Percentiles rank a stretch among this genome's conserved stretches.
Evolutionary conservation across 1,284 basidiomycete species (phyloP).

Genomic region (Ustilago curta): DNA sequence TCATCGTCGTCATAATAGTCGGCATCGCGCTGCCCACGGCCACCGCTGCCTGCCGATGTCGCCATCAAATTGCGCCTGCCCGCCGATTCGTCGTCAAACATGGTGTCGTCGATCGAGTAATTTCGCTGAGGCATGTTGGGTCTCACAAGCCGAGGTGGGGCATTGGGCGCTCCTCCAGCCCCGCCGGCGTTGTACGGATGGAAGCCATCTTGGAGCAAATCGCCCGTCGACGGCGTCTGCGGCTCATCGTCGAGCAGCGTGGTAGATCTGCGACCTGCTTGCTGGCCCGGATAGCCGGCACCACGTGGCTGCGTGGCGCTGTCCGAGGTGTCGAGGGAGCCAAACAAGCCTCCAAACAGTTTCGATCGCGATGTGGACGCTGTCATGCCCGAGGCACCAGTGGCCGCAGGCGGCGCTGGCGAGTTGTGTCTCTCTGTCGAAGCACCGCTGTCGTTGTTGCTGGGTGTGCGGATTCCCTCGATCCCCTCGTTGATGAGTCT

Average conservation of each 20-base stretch:
- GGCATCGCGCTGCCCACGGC: constrained; percentile 16
- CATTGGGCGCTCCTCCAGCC: constrained; percentile 39
- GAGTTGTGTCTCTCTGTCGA: constrained; percentile 47
- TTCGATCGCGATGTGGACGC: constrained; percentile 44
- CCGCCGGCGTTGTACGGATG: constrained; percentile 22
- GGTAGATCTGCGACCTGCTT: constrained; percentile 15
- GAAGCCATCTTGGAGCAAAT: constrained; percentile 43
- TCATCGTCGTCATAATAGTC: constrained; percentile 33
- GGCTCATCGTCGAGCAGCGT: constrained; percentile 42
- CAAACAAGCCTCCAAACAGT: constrained; percentile 48
- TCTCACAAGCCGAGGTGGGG: constrained; percentile 38
- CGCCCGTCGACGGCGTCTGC: constrained; percentile 46
- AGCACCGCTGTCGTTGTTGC: constrained; percentile 43
- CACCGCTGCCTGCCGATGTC: constrained; percentile 3
- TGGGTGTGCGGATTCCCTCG: constrained; percentile 60
- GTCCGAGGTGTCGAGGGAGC: constrained; percentile 36
- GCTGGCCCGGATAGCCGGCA: constrained; percentile 26
- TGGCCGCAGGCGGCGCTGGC: constrained; percentile 14
- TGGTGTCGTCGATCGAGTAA: constrained; percentile 51
- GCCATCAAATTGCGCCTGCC: constrained; percentile 46
- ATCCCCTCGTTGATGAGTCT: constrained; percentile 65
- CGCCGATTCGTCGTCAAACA: constrained; percentile 47
- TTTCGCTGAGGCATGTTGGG: constrained; percentile 41
- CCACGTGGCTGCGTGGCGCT: constrained; percentile 10
- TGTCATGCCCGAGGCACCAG: constrained; percentile 18